These are phyloP conservation scores for Colletotrichum chlorophyti DNA, from an alignment of 2,329 filamentous ascomycete genomes.

Conservation along the genomic window DNA sequence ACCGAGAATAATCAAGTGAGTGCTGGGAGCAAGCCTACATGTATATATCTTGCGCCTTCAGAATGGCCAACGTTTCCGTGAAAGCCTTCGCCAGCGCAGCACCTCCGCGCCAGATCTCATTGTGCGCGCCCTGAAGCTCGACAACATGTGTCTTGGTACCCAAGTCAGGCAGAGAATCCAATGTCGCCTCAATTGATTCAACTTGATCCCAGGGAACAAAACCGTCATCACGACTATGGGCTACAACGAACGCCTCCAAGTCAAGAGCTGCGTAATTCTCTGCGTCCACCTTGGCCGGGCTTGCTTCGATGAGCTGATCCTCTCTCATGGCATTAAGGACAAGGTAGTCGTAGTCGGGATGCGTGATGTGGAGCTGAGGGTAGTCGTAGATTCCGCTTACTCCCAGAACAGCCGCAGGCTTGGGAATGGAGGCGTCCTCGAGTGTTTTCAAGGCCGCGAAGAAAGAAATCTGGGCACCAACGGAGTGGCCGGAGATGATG, in stretches of 20 bases:
- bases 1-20: too few species aligned
- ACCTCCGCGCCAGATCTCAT: constrained; percentile 11
- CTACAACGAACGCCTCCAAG: constrained; percentile 1
- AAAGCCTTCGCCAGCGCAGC: constrained; percentile 11
- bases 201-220: constrained; percentile 16
- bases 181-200: neutral
- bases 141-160: neutral
- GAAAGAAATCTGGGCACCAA: constrained; percentile 20
- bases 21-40: too few species aligned
- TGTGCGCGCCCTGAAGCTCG: constrained; percentile 12
- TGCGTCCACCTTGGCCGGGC: constrained; percentile 54
- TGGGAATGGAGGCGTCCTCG: neutral
- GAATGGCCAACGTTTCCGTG: neutral
- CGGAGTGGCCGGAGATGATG: constrained; percentile 19
- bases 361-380: constrained; percentile 54
- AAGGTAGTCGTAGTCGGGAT: constrained; percentile 62
- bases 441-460: constrained; percentile 4
- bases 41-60: neutral
- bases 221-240: constrained; percentile 18
- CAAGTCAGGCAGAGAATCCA: neutral
- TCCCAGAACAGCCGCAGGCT: constrained; percentile 61
- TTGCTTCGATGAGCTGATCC: constrained; percentile 50
- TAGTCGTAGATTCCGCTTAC: constrained; percentile 74
- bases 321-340: constrained; percentile 67
- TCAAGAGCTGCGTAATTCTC: neutral